Percentiles rank a stretch among this genome's conserved stretches.
phyloP scores from a whole-genome alignment of 495 filamentous ascomycete species.

The Hyaloscypha variabilis region DNA sequence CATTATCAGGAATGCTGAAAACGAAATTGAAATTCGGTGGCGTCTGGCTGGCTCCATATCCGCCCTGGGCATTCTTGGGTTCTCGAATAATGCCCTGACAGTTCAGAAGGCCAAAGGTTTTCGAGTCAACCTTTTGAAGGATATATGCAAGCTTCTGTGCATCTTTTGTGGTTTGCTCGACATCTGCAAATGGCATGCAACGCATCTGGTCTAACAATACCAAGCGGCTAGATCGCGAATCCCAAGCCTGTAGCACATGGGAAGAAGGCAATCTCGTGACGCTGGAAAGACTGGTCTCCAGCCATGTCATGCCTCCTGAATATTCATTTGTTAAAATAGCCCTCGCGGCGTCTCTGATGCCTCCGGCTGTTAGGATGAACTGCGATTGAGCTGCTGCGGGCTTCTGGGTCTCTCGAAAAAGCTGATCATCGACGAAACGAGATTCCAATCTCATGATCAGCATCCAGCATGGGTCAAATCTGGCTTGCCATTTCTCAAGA shows the following conservation, averaged over 20 bases:
- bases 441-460: constrained; percentile 39
- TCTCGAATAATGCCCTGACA: constrained; percentile 45
- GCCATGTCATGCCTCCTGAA: no score
- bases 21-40: constrained; percentile 24
- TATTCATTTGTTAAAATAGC: no score
- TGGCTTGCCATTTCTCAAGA: constrained; percentile 44
- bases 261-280: no score
- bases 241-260: no score
- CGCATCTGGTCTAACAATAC: constrained; percentile 33
- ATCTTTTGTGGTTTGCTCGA: constrained; percentile 29
- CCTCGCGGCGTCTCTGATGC: no score
- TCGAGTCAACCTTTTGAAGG: constrained; percentile 40
- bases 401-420: no score
- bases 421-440: constrained; percentile 35
- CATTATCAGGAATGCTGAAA: constrained; percentile 14
- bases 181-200: constrained; percentile 21
- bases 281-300: no score
- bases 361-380: no score
- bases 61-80: not conserved
- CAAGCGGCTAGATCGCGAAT: no score
- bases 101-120: constrained; percentile 49
- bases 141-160: constrained; percentile 43
- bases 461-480: constrained; percentile 43
- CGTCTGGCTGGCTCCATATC: not conserved
- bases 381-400: no score